Base-by-base conservation (phyloP, 2,329 filamentous ascomycete species). In the Hymenoscyphus salicellus region DNA sequence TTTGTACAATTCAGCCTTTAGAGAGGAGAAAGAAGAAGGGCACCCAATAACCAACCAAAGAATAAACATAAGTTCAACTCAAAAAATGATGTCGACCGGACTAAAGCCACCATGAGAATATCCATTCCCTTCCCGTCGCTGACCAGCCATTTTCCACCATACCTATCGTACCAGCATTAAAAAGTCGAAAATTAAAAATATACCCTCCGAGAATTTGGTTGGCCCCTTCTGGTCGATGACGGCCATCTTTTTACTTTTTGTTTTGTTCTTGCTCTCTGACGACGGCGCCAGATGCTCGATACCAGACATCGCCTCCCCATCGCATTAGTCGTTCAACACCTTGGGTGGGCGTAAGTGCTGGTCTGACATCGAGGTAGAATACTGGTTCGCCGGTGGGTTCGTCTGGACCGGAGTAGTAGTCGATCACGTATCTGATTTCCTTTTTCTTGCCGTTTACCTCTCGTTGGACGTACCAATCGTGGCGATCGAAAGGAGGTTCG, bases 281-380 rank as follows among this genome's bases (percentile, higher is more conserved):
- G 5, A 65, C 58, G 17, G 70, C 72, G 6, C 75, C 75, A 32
- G 71, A 72, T 43, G 73, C 75, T 58, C 73, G 68, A 69, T 92
- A 97, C 95, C 95, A 99, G 8, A 96, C 85, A 78, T 98, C 94
- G 10, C 91, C 93, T 60, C 93, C 90, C 92, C 93, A 98, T 73
- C 93, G 83, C 75, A 97, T 86, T 66, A 93, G 78, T 60, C 95
- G 85, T 81, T 98, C 95, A 2, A 88, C 86, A 0, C 92, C 90
- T 30, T 89, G 89, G 0, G 86, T 89, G 2, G 93, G 93, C 0
- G 91, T 92, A 52, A 97, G 79, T 3, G 95, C 95, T 1, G 95
- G 95, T 68, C 95, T 85, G 23, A 99, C 95, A 75, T 99, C 95
- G 62, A 99, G 86, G 77, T 89, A 97, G 80, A 99, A 99, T 6